Percentiles rank a stretch among this genome's conserved stretches.
These are phyloP conservation scores for Dunaliella salina DNA, from an alignment of 163 green algal species.

Conservation along the genomic window DNA sequence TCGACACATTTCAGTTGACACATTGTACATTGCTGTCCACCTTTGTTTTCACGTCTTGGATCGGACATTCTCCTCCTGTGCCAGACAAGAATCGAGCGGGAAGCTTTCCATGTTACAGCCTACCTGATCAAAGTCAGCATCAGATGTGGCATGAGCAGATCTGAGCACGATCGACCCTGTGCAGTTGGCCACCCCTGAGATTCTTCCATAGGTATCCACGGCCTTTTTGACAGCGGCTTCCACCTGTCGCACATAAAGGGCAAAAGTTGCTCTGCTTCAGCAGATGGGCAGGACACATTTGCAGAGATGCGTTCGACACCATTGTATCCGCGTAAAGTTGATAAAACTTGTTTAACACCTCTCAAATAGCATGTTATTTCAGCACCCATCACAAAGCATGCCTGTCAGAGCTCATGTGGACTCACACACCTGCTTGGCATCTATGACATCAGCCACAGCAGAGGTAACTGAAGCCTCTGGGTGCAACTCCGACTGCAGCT, in stretches of 20 bases:
- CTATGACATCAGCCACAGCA: constrained; percentile 45
- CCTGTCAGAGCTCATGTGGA: background rate
- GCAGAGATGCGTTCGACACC: too few species aligned
- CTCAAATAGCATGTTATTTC: too few species aligned
- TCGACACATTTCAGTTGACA: background rate
- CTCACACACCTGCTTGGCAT: constrained; percentile 46
- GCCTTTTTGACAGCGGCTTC: constrained; percentile 43
- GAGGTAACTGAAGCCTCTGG: background rate
- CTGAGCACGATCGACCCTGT: constrained; percentile 70
- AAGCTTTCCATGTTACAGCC: background rate
- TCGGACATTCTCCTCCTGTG: background rate
- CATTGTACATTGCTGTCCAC: too few species aligned
- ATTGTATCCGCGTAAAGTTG: too few species aligned
- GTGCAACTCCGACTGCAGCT: constrained; percentile 31
- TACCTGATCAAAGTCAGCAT: constrained; percentile 49
- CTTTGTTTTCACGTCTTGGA: too few species aligned
- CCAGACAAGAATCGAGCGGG: background rate
- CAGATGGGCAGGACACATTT: too few species aligned
- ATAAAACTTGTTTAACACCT: too few species aligned
- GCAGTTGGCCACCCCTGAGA: constrained; percentile 72
- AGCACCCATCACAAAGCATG: background rate
- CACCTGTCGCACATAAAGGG: constrained; percentile 34
- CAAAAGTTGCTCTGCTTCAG: too few species aligned
- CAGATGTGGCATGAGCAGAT: constrained; percentile 56
- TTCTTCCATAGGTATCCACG: constrained; percentile 38